Evolutionary conservation across 768 basidiomycete species (phyloP).

Genomic region (Pholiota conissans): DNA sequence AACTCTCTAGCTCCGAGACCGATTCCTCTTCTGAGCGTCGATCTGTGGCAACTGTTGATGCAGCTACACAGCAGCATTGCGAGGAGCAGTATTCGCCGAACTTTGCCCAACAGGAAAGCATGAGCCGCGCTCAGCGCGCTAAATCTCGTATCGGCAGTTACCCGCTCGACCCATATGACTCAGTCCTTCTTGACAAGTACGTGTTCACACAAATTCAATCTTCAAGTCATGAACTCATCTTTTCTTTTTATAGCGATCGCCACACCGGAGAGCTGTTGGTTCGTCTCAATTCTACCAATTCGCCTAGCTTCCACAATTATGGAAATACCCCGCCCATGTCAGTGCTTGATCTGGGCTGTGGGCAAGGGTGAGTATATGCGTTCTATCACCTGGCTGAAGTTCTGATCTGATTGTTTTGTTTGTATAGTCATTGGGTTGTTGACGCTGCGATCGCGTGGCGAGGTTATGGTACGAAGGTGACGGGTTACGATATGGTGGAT

Average conservation of each 20-base stretch:
- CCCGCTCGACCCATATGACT: slow-evolving; percentile 46
- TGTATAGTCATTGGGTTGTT: slow-evolving; percentile 51
- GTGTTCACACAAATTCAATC: slow-evolving; percentile 18
- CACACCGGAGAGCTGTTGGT: slow-evolving; percentile 52
- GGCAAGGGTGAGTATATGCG: slow-evolving; percentile 44
- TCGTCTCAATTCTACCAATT: slow-evolving; percentile 50
- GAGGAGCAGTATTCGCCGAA: slow-evolving; percentile 2
- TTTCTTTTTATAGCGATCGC: slow-evolving; percentile 46
- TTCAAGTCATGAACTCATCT: background rate
- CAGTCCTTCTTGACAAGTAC: slow-evolving; percentile 56
- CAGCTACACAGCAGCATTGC: slow-evolving; percentile 5
- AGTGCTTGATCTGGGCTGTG: slow-evolving; percentile 76
- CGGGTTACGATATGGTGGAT: slow-evolving; percentile 64
- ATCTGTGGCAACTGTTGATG: background rate
- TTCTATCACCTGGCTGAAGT: background rate
- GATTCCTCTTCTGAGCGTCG: background rate
- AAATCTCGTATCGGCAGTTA: slow-evolving; percentile 26
- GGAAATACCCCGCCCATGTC: slow-evolving; percentile 43
- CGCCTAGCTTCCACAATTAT: slow-evolving; percentile 61
- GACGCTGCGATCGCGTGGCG: slow-evolving; percentile 66
- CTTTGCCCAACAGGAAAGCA: slow-evolving; percentile 8
- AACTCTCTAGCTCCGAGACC: background rate
- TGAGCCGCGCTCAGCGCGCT: slow-evolving; percentile 13
- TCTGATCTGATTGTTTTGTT: background rate
- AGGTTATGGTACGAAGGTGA: slow-evolving; percentile 47